phyloP scores from a whole-genome alignment of 345 rosid genomes.

The Salix dunnii region DNA sequence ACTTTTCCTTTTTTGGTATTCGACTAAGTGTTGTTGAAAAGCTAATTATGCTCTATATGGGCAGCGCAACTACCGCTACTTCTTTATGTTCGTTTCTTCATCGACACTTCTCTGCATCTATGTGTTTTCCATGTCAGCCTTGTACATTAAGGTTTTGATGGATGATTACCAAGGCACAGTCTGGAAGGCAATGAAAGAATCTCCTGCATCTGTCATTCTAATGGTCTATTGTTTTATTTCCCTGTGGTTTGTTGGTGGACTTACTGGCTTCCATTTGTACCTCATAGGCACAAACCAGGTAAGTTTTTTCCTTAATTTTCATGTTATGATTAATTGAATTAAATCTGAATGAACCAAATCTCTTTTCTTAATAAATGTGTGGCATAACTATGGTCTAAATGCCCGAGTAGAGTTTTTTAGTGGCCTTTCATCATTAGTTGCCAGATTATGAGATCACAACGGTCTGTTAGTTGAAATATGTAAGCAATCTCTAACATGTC shows the following conservation, averaged over 20 bases:
- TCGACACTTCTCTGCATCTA: constrained; percentile 84
- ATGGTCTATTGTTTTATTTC: constrained; percentile 82
- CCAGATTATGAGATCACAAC: neutral
- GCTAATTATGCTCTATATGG: constrained; percentile 9
- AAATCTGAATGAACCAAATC: neutral
- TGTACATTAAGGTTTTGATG: constrained; percentile 83
- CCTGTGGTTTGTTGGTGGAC: constrained; percentile 96
- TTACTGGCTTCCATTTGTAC: constrained; percentile 88
- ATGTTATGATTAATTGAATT: neutral
- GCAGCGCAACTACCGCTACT: constrained; percentile 97
- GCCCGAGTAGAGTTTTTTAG: neutral
- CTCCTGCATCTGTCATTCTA: constrained; percentile 76
- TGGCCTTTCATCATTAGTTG: neutral
- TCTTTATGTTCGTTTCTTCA: constrained; percentile 93
- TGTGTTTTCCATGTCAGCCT: constrained; percentile 77
- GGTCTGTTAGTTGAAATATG: neutral
- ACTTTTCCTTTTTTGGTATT: neutral
- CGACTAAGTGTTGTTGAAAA: neutral
- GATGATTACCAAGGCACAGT: constrained; percentile 56
- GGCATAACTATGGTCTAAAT: neutral
- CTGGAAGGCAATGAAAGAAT: constrained; percentile 86
- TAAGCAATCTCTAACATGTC: neutral
- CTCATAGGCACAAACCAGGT: constrained; percentile 93
- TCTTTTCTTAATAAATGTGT: neutral
- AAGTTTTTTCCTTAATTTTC: constrained; percentile 17